A percentile compares a stretch with the other conserved stretches of the same genome.
Conservation (phyloP, 495 filamentous ascomycete species). For the Astrocystis sublimbata region DNA sequence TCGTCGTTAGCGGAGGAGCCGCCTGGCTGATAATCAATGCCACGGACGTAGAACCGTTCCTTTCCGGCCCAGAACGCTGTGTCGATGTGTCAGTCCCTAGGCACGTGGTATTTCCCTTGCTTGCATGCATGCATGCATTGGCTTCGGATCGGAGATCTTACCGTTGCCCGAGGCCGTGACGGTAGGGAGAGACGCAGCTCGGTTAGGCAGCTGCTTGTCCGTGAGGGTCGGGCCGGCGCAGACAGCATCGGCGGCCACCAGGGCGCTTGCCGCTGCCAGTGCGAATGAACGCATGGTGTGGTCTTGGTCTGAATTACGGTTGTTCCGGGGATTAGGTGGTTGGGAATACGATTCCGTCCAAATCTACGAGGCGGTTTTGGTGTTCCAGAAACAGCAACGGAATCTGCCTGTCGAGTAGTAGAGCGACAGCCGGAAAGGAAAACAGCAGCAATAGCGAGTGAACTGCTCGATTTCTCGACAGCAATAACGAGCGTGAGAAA, state of each 20-base stretch:
- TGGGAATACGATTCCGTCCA: neutral
- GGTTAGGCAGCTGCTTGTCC: slow-evolving; percentile 59
- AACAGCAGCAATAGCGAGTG: slow-evolving; percentile 44
- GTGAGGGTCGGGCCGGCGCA: slow-evolving; percentile 58
- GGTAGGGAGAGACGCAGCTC: slow-evolving; percentile 40
- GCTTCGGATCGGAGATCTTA: slow-evolving; percentile 21
- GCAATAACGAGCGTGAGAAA: slow-evolving; percentile 12
- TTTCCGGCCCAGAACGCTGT: slow-evolving; percentile 84
- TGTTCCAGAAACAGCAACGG: slow-evolving; percentile 25
- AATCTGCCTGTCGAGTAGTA: slow-evolving; percentile 12
- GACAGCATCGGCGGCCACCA: slow-evolving; percentile 58
- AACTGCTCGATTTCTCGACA: slow-evolving; percentile 25
- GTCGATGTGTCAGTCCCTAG: slow-evolving; percentile 14
- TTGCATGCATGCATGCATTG: no score
- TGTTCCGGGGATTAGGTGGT: neutral
- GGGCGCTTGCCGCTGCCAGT: slow-evolving; percentile 43
- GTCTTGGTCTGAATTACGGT: neutral
- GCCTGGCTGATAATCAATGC: slow-evolving; percentile 94
- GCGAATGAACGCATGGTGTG: slow-evolving; percentile 55
- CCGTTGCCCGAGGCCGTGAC: slow-evolving; percentile 53
- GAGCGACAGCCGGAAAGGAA: slow-evolving; percentile 36
- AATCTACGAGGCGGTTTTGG: neutral
- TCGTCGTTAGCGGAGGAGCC: slow-evolving; percentile 77
- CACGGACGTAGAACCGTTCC: slow-evolving; percentile 87
- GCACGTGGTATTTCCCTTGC: neutral